Percentiles rank a stretch among this genome's conserved stretches.
These are phyloP conservation scores for Claviceps pusilla DNA, from an alignment of 2,329 filamentous ascomycete genomes.

Conservation along the genomic window DNA sequence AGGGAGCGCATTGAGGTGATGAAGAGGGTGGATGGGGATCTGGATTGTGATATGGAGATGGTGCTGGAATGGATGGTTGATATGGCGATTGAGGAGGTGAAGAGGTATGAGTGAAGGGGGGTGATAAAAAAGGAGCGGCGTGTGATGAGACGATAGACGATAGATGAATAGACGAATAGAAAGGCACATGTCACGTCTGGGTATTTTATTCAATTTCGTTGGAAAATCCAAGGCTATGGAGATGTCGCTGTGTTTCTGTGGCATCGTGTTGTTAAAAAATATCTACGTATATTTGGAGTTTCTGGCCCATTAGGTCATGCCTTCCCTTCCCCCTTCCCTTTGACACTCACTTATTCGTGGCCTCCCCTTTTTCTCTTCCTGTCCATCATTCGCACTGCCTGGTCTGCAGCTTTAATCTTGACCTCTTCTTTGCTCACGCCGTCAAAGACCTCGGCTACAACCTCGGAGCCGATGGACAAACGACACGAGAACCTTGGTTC, in stretches of 20 bases:
- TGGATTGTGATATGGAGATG: slow-evolving; percentile 44
- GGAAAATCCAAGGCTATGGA: not conserved
- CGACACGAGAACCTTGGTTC: slow-evolving; percentile 26
- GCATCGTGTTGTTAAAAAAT: not conserved
- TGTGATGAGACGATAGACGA: not conserved
- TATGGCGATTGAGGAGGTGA: slow-evolving; percentile 36
- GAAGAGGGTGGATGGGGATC: slow-evolving; percentile 23
- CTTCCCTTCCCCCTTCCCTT: not conserved
- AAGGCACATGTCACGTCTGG: not conserved
- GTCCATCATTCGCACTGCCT: slow-evolving; percentile 27
- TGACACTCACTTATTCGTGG: not conserved
- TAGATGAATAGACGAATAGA: not conserved
- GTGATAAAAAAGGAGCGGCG: not conserved
- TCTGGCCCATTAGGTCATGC: not conserved
- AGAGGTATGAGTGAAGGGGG: slow-evolving; percentile 9
- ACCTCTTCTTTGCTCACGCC: slow-evolving; percentile 37
- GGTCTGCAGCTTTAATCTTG: slow-evolving; percentile 38
- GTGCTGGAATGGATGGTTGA: slow-evolving; percentile 56
- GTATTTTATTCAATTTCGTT: not conserved
- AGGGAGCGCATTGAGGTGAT: slow-evolving; percentile 34
- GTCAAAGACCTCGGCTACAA: slow-evolving; percentile 29
- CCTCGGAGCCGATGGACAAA: slow-evolving; percentile 32
- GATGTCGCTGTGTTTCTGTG: not conserved
- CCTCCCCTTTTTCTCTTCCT: slow-evolving; percentile 5
- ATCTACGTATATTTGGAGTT: not conserved